A percentile compares a stretch with the other conserved stretches of the same genome.
These are phyloP conservation scores for Lipomyces sp. DNA, from an alignment of 805 yeast genomes.

Conservation along the genomic window DNA sequence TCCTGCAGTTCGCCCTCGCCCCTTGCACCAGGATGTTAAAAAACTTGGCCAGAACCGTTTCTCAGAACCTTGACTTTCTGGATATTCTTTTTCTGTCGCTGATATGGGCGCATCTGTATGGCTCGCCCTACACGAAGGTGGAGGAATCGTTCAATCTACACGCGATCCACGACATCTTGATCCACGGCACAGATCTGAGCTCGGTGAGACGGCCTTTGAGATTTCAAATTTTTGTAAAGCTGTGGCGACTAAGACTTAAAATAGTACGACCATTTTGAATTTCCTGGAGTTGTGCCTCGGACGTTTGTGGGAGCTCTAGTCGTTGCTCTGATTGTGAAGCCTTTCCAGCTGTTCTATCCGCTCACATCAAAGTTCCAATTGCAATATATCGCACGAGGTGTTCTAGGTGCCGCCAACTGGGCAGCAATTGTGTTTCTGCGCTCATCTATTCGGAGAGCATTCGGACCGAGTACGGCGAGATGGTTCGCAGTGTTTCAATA, in stretches of 20 bases:
- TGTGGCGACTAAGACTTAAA: not conserved
- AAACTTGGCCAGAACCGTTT: not conserved
- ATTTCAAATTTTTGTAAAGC: not conserved
- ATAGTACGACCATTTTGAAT: constrained; percentile 67
- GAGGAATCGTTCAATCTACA: constrained; percentile 92
- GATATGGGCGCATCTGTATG: constrained; percentile 48
- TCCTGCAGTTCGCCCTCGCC: too few relatives aligned
- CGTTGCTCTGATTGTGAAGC: constrained; percentile 48
- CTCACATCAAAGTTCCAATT: constrained; percentile 44
- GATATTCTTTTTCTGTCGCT: constrained; percentile 46
- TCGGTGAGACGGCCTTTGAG: constrained; percentile 4
- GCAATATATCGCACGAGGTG: constrained; percentile 46
- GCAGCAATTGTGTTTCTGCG: constrained; percentile 52
- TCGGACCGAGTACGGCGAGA: constrained; percentile 32
- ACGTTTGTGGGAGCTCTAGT: constrained; percentile 71
- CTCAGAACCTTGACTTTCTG: constrained; percentile 29
- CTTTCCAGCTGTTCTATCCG: constrained; percentile 31
- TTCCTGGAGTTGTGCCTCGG: constrained; percentile 89
- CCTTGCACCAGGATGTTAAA: not conserved
- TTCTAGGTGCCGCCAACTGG: constrained; percentile 63
- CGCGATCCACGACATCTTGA: constrained; percentile 77
- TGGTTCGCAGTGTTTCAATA: constrained; percentile 61
- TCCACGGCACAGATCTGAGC: constrained; percentile 51
- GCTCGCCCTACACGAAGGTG: constrained; percentile 84
- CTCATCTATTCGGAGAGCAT: constrained; percentile 37